Base-by-base conservation (phyloP, 305 asterid genomes). In the Caryopteris hybrid region DNA sequence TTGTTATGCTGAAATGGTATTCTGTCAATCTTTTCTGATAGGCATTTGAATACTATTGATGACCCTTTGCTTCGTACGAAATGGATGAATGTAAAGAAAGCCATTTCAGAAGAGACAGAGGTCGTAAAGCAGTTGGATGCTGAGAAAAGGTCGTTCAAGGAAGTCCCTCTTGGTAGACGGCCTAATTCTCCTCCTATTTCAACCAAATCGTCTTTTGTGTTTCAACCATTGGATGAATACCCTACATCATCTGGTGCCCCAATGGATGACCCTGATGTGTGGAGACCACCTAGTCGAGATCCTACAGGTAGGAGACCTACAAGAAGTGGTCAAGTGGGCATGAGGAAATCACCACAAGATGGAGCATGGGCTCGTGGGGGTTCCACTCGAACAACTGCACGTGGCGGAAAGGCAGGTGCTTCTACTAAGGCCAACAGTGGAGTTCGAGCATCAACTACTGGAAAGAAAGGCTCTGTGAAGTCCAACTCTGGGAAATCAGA, bases 251-350 rank as follows among this genome's bases (percentile, higher is more conserved):
- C 98, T 8, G 86, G 90, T 76, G 88, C 80, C 51, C 64, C 92
- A 12, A 76, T 88, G 91, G 96, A 91, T 39, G 99, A 94, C 79
- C 97, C 96, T 50, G 98, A 92, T 78, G 97, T 91, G 70, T 92
- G 97, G 97, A 83, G 97, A 77, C 97, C 98, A 8, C 99, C 98
- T 48, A 86, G 81, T 76, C 91, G 98, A 60, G 99, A 91, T 65
- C 50, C 87, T 36, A 27, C 90, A 0, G 81, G 82, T 48, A 81
- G 99, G 81, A 85, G 95, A 55, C 80, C 98, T 29, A 39, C 85
- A 45, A 86, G 97, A 81, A 29, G 84, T 4, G 90, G 91, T 63
- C 91, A 83, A 73, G 81, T 79, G 71, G 90, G 93, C 77, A 76
- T 80, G 80, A 84, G 93, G 71, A 94, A 87, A 83, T 87, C 97